Percentiles rank a stretch among this genome's conserved stretches.
Conservation (phyloP, 768 basidiomycete genomes). For the Sporobolomyces phaffii region DNA sequence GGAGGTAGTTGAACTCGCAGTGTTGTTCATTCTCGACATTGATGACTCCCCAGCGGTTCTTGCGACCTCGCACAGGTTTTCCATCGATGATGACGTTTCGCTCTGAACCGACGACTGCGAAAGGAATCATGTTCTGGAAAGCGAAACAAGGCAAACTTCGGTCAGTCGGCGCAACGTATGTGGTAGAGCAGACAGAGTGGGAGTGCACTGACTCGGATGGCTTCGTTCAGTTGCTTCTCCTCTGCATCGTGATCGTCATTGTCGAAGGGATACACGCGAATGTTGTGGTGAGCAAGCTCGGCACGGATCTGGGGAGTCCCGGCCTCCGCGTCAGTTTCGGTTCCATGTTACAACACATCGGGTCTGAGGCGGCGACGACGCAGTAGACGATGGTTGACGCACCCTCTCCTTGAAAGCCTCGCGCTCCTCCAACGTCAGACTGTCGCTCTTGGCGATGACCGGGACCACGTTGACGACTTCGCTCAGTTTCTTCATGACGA, state of each 20-base stretch:
- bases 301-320: conserved; percentile 95
- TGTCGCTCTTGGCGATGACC: conserved; percentile 97
- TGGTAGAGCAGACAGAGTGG: not conserved
- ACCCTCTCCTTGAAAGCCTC: conserved; percentile 88
- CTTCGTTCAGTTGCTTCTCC: conserved; percentile 80
- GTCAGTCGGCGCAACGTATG: too few species aligned
- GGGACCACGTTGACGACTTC: conserved; percentile 99
- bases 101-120: conserved; percentile 96
- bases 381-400: too few species aligned
- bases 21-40: conserved; percentile 94
- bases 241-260: conserved; percentile 92
- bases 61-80: conserved; percentile 86
- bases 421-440: conserved; percentile 85
- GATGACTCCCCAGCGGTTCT: conserved; percentile 97
- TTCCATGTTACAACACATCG: too few species aligned
- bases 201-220: conserved; percentile 64
- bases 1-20: conserved; percentile 95
- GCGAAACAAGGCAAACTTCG: too few species aligned
- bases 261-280: conserved; percentile 93
- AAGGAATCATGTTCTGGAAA: conserved; percentile 82
- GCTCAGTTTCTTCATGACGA: conserved; percentile 97
- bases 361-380: too few species aligned
- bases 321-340: too few species aligned
- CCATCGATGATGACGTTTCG: conserved; percentile 91
- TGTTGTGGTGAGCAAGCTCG: conserved; percentile 83